Base-by-base conservation (phyloP, 2,329 filamentous ascomycete genomes). In the Pseudocercospora cruenta region DNA sequence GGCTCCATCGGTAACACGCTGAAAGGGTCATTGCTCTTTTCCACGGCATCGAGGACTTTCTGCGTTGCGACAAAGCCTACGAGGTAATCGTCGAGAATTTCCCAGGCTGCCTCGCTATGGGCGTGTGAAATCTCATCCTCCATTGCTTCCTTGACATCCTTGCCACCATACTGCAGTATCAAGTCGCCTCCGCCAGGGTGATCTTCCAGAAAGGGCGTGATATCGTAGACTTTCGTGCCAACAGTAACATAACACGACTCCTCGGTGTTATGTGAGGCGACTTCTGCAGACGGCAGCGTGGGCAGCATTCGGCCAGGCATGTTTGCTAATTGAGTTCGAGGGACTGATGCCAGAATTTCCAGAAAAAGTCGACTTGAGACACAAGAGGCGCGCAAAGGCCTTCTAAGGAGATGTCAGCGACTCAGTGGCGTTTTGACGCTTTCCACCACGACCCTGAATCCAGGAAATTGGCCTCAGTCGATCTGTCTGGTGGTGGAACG, bases 211-310 rank as follows among this genome's bases (percentile, higher is more conserved):
- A 99, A 99, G 63, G 92, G 88, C 66, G 95, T 97, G 70, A 99
- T 86, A 83, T 99, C 94, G 85, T 93, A 99, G 73, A 99, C 94
- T 73, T 94, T 96, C 65, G 87, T 86, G 69, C 93, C 94, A 62
- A 97, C 85, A 2, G 92, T 95, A 73, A 99, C 94, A 84, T 94
- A 99, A 84, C 94, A 98, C 58, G 93, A 96, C 76, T 93, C 87
- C 58, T 83, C 82, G 55, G 87, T 90, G 78, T 91, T 94, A 80
- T 96, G 93, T 72, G 88, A 83, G 79, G 90, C 88, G 76, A 99
- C 89, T 78, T 99, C 92, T 71, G 90, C 87, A 72, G 85, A 85
- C 58, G 92, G 90, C 76, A 98, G 90, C 28, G 90, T 94, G 64
- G 94, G 94, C 58, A 98, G 88, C 58, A 88, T 93, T 77, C 87